Conservation (phyloP, 129 eudicot species). For the Chrysanthemum lavandulifolium region DNA sequence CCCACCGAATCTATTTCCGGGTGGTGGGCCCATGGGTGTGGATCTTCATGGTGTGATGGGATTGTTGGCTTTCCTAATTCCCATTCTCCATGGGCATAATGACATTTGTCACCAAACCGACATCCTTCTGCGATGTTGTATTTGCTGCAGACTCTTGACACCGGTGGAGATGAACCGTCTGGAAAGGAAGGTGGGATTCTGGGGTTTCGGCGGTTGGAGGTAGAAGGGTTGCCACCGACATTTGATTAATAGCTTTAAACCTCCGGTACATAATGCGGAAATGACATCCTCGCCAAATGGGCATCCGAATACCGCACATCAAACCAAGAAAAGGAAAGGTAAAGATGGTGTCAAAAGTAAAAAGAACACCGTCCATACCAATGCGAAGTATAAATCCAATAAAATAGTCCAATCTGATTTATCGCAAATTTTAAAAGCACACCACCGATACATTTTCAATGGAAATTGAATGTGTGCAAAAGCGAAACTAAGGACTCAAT, state of each 20-base stretch:
- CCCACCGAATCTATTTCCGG: conserved; percentile 43
- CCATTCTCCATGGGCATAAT: conserved; percentile 93
- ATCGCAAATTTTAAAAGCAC: neutral
- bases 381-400: too few relatives aligned
- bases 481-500: neutral
- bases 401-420: neutral
- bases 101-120: conserved; percentile 81
- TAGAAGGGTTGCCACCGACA: conserved; percentile 47
- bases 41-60: conserved; percentile 54
- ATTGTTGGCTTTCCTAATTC: conserved; percentile 74
- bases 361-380: too few relatives aligned
- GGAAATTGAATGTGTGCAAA: too few relatives aligned
- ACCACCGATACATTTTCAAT: too few relatives aligned
- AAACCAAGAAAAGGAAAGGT: neutral
- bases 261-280: conserved; percentile 87
- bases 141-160: conserved; percentile 75
- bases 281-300: conserved; percentile 91
- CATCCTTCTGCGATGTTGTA: conserved; percentile 87
- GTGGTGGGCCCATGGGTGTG: conserved; percentile 50
- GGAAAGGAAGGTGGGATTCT: conserved; percentile 56
- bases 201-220: conserved; percentile 48
- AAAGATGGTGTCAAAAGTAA: conserved; percentile 17
- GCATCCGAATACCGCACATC: conserved; percentile 80
- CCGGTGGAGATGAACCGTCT: conserved; percentile 62
- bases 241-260: conserved; percentile 62